These are phyloP conservation scores for Celoporthe dispersa DNA, from an alignment of 2,329 filamentous ascomycete species.

Conservation along the genomic window DNA sequence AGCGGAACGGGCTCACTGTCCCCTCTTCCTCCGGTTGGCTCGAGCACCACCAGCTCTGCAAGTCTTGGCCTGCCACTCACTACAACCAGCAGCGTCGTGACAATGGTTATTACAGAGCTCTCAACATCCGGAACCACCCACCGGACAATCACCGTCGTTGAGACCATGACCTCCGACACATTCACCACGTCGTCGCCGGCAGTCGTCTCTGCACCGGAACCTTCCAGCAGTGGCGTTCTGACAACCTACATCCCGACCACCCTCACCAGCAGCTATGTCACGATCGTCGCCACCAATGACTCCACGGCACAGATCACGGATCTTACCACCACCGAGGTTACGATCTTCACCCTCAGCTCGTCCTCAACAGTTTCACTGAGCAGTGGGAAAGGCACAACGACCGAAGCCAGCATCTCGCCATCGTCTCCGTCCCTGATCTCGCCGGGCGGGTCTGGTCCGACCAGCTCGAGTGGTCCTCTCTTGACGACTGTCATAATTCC, in stretches of 20 bases:
- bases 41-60: background rate
- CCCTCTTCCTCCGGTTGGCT: background rate
- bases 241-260: slow-evolving; percentile 14
- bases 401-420: background rate
- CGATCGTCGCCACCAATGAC: slow-evolving; percentile 22
- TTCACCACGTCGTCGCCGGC: background rate
- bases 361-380: background rate
- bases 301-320: slow-evolving; percentile 28
- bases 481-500: slow-evolving; percentile 3
- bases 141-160: slow-evolving; percentile 13
- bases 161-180: slow-evolving; percentile 13
- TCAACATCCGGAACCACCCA: slow-evolving; percentile 22
- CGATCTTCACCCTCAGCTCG: slow-evolving; percentile 15
- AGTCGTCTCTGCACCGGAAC: background rate
- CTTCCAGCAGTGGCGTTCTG: background rate
- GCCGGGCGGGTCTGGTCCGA: background rate
- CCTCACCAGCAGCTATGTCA: slow-evolving; percentile 17
- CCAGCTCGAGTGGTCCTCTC: background rate
- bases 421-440: background rate
- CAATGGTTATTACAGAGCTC: slow-evolving; percentile 18
- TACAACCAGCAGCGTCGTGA: slow-evolving; percentile 11
- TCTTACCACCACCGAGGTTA: slow-evolving; percentile 17
- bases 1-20: no score
- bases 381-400: background rate
- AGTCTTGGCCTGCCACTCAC: slow-evolving; percentile 11